These are phyloP conservation scores for Mycena sp. DNA, from an alignment of 1,284 basidiomycete genomes.

Conservation along the genomic window DNA sequence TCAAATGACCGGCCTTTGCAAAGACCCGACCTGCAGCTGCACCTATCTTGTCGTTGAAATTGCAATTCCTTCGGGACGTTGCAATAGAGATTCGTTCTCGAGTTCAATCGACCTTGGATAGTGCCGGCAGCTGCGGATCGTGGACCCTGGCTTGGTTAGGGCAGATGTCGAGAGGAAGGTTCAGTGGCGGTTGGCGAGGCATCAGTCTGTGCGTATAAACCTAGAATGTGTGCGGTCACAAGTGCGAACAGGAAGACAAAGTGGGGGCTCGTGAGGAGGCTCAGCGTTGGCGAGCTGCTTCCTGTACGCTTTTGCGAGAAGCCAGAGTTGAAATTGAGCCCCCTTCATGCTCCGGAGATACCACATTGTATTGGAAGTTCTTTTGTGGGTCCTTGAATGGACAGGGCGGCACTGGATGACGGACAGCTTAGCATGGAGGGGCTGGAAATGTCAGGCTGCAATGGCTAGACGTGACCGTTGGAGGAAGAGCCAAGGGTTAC, in stretches of 20 bases:
- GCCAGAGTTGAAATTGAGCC: slow-evolving; percentile 12
- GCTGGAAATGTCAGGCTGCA: slow-evolving; percentile 23
- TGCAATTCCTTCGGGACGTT: slow-evolving; percentile 46
- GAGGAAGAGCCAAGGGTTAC: slow-evolving; percentile 18
- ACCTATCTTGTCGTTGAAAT: slow-evolving; percentile 41
- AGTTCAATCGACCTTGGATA: slow-evolving; percentile 35
- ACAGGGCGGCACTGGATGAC: slow-evolving; percentile 26
- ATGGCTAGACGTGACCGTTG: slow-evolving; percentile 18
- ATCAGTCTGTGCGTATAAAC: slow-evolving; percentile 20
- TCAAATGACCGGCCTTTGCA: slow-evolving; percentile 22
- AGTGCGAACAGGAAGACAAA: slow-evolving; percentile 33
- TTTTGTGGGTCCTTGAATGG: slow-evolving; percentile 17
- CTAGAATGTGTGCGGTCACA: slow-evolving; percentile 31
- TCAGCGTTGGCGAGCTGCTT: slow-evolving; percentile 35
- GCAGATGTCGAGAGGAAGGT: slow-evolving; percentile 22
- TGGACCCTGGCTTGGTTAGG: slow-evolving; percentile 24
- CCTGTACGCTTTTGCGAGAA: slow-evolving; percentile 35
- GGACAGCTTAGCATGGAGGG: slow-evolving; percentile 14
- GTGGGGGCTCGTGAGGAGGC: slow-evolving; percentile 23
- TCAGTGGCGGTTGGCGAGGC: slow-evolving; percentile 18
- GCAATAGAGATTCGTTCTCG: slow-evolving; percentile 53
- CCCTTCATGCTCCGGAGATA: slow-evolving; percentile 20
- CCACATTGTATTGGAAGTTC: neutral
- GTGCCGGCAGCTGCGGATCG: slow-evolving; percentile 19
- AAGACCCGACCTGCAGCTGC: slow-evolving; percentile 39